Conservation (phyloP, 768 basidiomycete genomes). For the Gloeostereum incarnatum region DNA sequence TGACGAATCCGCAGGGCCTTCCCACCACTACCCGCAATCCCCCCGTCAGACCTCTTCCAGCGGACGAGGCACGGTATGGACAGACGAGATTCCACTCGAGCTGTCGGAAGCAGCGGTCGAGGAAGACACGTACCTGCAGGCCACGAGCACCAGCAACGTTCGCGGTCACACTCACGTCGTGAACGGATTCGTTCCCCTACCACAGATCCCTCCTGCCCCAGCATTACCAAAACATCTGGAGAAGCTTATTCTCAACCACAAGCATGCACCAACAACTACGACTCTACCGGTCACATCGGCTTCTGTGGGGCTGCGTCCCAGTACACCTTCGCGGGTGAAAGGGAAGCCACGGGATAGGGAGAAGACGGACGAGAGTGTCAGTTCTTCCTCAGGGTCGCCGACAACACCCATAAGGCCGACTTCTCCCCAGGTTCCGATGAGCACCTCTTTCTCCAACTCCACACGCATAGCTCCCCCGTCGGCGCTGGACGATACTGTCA, state of each 20-base stretch:
- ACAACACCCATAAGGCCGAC: conserved; percentile 23
- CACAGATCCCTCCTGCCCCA: conserved; percentile 84
- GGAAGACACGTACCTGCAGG: conserved; percentile 70
- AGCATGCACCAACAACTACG: conserved; percentile 18
- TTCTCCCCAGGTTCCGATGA: conserved; percentile 8
- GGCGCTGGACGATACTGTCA: conserved; percentile 24
- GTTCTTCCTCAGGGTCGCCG: conserved; percentile 5
- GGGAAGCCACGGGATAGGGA: conserved; percentile 16
- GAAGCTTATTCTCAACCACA: conserved; percentile 80
- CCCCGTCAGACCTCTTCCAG: too few relatives aligned
- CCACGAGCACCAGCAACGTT: conserved; percentile 27
- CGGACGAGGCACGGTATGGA: conserved; percentile 45
- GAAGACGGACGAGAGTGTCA: conserved; percentile 23
- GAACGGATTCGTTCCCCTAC: conserved; percentile 42
- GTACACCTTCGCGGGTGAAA: conserved; percentile 3
- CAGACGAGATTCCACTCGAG: conserved; percentile 65
- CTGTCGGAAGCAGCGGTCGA: conserved; percentile 73
- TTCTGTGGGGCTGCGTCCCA: conserved; percentile 11
- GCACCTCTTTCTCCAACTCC: conserved; percentile 2
- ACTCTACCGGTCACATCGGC: conserved; percentile 18
- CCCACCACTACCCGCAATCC: conserved; percentile 16
- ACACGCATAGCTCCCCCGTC: conserved; percentile 10
- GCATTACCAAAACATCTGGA: conserved; percentile 85
- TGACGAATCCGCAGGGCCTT: background rate
- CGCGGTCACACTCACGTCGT: conserved; percentile 6